phyloP scores from a whole-genome alignment of 345 rosid genomes.

The Gossypium herbaceum region DNA sequence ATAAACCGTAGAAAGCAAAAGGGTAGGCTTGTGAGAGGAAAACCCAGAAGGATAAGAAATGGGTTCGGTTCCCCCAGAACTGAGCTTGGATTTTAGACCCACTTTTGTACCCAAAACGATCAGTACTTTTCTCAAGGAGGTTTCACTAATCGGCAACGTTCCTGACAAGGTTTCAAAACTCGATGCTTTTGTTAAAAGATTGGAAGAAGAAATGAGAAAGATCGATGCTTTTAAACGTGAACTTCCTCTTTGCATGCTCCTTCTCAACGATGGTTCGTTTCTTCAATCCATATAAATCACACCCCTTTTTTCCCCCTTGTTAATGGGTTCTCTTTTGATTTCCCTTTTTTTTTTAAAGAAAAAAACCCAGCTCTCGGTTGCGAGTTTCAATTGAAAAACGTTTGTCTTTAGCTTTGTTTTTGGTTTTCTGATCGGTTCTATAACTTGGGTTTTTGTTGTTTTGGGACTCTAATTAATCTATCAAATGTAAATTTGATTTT shows the following conservation, averaged over 20 bases:
- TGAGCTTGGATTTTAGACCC: slow-evolving; percentile 63
- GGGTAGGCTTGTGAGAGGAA: background rate
- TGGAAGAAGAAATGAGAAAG: slow-evolving; percentile 78
- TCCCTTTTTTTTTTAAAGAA: background rate
- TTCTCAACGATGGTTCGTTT: slow-evolving; percentile 73
- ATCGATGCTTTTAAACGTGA: slow-evolving; percentile 73
- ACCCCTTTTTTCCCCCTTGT: background rate
- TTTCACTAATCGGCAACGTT: slow-evolving; percentile 41
- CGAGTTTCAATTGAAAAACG: background rate
- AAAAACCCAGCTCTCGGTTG: background rate
- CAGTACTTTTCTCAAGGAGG: slow-evolving; percentile 43
- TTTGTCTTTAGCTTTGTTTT: background rate
- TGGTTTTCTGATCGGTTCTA: background rate
- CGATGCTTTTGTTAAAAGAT: slow-evolving; percentile 47
- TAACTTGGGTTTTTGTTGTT: slow-evolving; percentile 7
- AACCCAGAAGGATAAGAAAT: slow-evolving; percentile 16
- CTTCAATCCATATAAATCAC: background rate
- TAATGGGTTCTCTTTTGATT: slow-evolving; percentile 5
- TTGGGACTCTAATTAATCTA: slow-evolving; percentile 1
- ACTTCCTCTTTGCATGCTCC: slow-evolving; percentile 80
- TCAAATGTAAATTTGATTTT: background rate
- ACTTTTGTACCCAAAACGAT: slow-evolving; percentile 50
- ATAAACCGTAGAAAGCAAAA: background rate
- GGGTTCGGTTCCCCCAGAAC: slow-evolving; percentile 63
- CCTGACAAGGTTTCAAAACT: slow-evolving; percentile 42